phyloP scores from a whole-genome alignment of 306 rosid species.

The Carpinus viminea region DNA sequence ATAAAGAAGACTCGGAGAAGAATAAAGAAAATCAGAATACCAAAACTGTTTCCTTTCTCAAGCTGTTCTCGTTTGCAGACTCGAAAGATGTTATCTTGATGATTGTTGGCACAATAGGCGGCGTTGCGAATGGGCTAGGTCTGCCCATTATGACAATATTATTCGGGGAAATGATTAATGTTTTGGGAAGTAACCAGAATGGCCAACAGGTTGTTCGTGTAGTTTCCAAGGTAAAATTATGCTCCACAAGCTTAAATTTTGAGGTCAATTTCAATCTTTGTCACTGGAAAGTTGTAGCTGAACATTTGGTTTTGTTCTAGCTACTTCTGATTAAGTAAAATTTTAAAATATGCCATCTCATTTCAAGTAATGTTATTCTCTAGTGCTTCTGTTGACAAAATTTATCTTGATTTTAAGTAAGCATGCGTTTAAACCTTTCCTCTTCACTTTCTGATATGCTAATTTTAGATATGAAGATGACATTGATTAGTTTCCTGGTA shows the following conservation, averaged over 20 bases:
- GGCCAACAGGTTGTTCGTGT: not conserved
- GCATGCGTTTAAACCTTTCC: not conserved
- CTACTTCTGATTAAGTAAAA: not conserved
- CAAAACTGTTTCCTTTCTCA: constrained; percentile 5
- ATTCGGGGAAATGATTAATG: constrained; percentile 35
- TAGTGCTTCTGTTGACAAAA: not conserved
- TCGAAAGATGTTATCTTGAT: constrained; percentile 22
- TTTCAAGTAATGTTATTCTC: not conserved
- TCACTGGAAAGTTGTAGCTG: not conserved
- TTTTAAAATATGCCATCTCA: not conserved
- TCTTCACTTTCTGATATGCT: not conserved
- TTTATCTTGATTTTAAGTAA: not conserved
- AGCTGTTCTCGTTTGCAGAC: constrained; percentile 14
- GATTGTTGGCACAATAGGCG: constrained; percentile 42
- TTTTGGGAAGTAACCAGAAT: constrained; percentile 31
- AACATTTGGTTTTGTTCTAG: not conserved
- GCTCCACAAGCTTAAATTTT: not conserved
- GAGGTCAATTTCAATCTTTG: not conserved
- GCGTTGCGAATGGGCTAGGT: constrained; percentile 41
- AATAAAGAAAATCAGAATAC: not conserved
- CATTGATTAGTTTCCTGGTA: constrained; percentile 15
- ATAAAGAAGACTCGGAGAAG: not conserved
- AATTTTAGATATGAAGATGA: not conserved
- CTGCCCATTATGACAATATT: constrained; percentile 41
- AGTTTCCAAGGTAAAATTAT: constrained; percentile 44